Conservation (phyloP, 2,329 filamentous ascomycete species). For the Simplicillium sp. region DNA sequence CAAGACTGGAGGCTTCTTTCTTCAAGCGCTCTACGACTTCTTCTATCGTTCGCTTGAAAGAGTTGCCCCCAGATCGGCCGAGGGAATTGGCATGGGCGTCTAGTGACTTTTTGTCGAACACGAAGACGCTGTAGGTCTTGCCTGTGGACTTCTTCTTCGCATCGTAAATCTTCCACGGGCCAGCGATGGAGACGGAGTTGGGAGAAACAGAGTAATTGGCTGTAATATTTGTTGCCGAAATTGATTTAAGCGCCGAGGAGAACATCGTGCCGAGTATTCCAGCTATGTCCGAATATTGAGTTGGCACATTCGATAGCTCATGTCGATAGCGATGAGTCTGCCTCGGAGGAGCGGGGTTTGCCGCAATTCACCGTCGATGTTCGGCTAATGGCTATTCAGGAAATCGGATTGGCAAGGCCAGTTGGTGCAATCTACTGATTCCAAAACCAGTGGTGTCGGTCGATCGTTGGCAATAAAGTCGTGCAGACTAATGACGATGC, state of each 20-base stretch:
- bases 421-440: too few relatives aligned
- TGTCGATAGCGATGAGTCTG: not conserved
- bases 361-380: too few relatives aligned
- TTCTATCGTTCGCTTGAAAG: slow-evolving; percentile 72
- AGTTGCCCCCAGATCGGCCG: slow-evolving; percentile 41
- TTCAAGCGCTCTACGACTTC: slow-evolving; percentile 86
- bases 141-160: slow-evolving; percentile 93
- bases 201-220: slow-evolving; percentile 81
- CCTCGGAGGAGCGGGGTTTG: too few relatives aligned
- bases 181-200: slow-evolving; percentile 67
- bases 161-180: slow-evolving; percentile 96
- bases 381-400: too few relatives aligned
- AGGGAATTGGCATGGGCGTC: slow-evolving; percentile 43
- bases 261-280: slow-evolving; percentile 58
- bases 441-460: too few relatives aligned
- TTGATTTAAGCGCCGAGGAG: slow-evolving; percentile 85
- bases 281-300: slow-evolving; percentile 4
- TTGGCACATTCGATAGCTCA: too few relatives aligned
- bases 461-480: too few relatives aligned
- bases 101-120: slow-evolving; percentile 84
- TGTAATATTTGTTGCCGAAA: slow-evolving; percentile 81
- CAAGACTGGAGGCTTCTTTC: slow-evolving; percentile 83
- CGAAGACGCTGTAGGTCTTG: slow-evolving; percentile 81
- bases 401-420: too few relatives aligned
- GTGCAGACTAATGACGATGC: too few relatives aligned